Conservation (phyloP, 192 early-diverging fungal genomes). For the Mortierella alpina region DNA sequence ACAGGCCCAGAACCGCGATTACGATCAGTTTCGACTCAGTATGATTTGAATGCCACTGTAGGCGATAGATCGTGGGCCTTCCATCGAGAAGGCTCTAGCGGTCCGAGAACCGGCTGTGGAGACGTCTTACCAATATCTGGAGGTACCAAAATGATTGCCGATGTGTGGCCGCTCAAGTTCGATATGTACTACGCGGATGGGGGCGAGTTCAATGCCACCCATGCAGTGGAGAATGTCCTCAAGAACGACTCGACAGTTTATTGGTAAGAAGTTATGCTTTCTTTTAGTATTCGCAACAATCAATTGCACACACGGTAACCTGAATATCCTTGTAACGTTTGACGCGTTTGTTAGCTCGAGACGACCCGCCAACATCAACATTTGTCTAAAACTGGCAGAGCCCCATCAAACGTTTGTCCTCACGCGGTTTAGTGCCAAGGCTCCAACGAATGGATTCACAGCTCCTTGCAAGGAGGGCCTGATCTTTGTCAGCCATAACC, state of each 20-base stretch:
- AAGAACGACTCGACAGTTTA: conserved; percentile 59
- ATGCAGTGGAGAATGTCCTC: conserved; percentile 59
- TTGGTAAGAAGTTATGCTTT: conserved; percentile 34
- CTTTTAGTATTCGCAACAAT: neutral
- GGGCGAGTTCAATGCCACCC: conserved; percentile 48
- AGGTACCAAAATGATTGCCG: conserved; percentile 9
- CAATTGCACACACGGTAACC: neutral
- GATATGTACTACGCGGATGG: conserved; percentile 48
- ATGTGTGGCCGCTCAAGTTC: conserved; percentile 49
- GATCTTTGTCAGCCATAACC: conserved; percentile 63
- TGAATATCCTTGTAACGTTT: neutral
- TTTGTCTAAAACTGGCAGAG: conserved; percentile 41
- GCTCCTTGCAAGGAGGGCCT: conserved; percentile 68
- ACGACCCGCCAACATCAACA: conserved; percentile 54
- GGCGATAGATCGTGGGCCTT: neutral
- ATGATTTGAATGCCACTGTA: neutral
- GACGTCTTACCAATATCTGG: neutral
- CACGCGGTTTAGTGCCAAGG: conserved; percentile 58
- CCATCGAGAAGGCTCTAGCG: neutral
- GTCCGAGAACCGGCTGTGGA: conserved; percentile 9
- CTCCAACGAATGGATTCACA: conserved; percentile 63
- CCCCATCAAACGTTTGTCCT: conserved; percentile 52
- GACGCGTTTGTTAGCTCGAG: conserved; percentile 24
- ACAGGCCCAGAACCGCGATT: neutral
- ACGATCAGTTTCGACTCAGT: conserved; percentile 18